phyloP scores from a whole-genome alignment of 116 monocot genomes.

The Iris pallida region DNA sequence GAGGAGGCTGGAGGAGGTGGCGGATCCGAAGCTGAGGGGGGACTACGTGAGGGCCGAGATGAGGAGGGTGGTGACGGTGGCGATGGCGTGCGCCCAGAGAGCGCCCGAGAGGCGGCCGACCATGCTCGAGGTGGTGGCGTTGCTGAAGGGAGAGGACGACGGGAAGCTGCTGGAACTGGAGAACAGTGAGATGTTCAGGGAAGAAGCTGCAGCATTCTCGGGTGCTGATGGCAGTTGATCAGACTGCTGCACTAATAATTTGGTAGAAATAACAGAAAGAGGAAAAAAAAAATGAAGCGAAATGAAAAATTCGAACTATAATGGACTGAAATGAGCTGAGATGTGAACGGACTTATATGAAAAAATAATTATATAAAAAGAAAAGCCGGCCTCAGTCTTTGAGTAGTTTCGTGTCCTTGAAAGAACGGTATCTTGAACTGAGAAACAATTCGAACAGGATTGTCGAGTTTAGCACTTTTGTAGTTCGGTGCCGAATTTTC shows the following conservation, averaged over 20 bases:
- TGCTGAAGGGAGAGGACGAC: constrained; percentile 45
- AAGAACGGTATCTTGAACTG: no score
- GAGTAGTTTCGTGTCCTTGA: no score
- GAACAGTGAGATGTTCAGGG: constrained; percentile 41
- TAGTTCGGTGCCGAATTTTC: no score
- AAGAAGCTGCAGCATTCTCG: constrained; percentile 11
- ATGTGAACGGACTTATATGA: no score
- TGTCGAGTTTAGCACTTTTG: no score
- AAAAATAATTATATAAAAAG: no score
- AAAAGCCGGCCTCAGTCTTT: no score
- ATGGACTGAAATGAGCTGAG: no score
- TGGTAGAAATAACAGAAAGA: background rate
- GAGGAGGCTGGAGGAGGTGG: constrained; percentile 41
- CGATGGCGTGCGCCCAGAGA: constrained; percentile 37
- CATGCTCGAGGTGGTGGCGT: constrained; percentile 43
- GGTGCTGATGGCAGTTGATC: constrained; percentile 10
- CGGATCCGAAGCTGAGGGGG: constrained; percentile 45
- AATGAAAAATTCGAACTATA: no score
- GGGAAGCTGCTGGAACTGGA: constrained; percentile 42
- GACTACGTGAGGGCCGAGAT: constrained; percentile 34
- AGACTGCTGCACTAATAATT: background rate
- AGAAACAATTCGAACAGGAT: no score
- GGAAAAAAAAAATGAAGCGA: background rate
- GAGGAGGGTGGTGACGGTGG: constrained; percentile 48
- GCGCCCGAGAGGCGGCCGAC: constrained; percentile 48